A percentile compares a stretch with the other conserved stretches of the same genome.
phyloP scores from a whole-genome alignment of 139 green algal species.

The Chlamydomonas sp. region DNA sequence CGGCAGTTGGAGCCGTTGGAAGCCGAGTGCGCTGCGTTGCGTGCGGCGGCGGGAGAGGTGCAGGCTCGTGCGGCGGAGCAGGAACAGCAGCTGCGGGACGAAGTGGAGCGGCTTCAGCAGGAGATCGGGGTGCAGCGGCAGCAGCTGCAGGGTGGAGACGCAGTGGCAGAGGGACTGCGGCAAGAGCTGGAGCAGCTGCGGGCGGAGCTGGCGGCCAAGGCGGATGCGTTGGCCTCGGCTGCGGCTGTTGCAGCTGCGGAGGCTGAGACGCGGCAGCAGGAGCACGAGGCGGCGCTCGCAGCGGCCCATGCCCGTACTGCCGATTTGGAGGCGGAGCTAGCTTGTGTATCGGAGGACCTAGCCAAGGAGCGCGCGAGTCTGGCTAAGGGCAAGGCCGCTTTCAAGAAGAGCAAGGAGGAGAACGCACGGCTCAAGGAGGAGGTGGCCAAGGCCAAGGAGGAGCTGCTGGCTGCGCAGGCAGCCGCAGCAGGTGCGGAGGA shows the following conservation, averaged over 20 bases:
- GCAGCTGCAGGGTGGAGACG: neutral
- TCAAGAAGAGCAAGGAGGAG: slow-evolving; percentile 30
- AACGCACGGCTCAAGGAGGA: slow-evolving; percentile 18
- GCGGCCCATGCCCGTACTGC: neutral
- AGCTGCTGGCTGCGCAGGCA: no score
- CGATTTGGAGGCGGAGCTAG: slow-evolving; percentile 14
- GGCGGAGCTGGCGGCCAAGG: slow-evolving; percentile 9
- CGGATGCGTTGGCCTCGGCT: neutral
- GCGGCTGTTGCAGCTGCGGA: neutral
- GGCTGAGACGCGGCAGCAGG: neutral
- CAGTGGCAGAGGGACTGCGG: neutral
- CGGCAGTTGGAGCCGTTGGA: neutral
- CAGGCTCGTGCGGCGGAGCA: neutral
- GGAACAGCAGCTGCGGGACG: neutral
- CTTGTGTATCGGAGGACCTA: neutral
- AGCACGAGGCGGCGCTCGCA: slow-evolving; percentile 14
- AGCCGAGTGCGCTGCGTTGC: slow-evolving; percentile 2
- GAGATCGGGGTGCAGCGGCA: neutral
- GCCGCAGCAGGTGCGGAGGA: neutral
- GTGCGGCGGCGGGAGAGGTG: neutral
- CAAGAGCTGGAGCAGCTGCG: slow-evolving; percentile 2
- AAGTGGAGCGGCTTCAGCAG: neutral
- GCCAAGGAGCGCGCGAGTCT: slow-evolving; percentile 7
- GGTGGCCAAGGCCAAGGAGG: neutral
- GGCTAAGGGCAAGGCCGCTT: slow-evolving; percentile 13